phyloP scores from a whole-genome alignment of 2,329 filamentous ascomycete genomes.

The Penicillium paneum region DNA sequence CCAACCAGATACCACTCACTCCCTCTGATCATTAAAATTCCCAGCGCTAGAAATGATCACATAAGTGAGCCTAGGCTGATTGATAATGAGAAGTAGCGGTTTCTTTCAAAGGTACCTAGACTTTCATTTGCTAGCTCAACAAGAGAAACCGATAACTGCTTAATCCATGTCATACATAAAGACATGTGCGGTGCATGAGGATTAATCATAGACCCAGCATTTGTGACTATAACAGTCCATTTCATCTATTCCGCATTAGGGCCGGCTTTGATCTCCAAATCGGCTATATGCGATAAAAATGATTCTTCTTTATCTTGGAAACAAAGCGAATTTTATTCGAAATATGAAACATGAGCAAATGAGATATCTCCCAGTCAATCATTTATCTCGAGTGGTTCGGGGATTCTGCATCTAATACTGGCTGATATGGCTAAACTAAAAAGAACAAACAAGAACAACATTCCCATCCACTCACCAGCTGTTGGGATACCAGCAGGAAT shows the following conservation, averaged over 20 bases:
- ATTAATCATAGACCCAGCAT: not conserved
- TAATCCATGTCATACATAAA: not conserved
- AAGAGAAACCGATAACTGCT: not conserved
- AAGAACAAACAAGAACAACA: constrained; percentile 11
- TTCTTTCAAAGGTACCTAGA: not conserved
- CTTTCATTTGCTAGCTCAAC: not conserved
- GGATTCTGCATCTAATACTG: constrained; percentile 19
- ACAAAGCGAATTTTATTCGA: not conserved
- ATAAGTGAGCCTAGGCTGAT: not conserved
- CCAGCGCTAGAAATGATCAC: not conserved
- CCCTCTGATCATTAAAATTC: too few species aligned
- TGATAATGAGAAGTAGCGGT: not conserved
- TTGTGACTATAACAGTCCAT: not conserved
- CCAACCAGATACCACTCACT: not conserved
- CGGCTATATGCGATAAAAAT: constrained; percentile 7
- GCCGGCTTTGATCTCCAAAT: not conserved
- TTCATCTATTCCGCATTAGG: not conserved
- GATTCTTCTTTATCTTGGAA: not conserved
- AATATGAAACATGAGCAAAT: not conserved
- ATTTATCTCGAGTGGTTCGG: constrained; percentile 22
- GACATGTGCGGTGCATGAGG: not conserved
- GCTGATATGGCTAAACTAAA: constrained; percentile 27
- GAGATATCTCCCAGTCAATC: not conserved
- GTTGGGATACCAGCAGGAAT: constrained; percentile 17
- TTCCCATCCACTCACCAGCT: constrained; percentile 7